Base-by-base conservation (phyloP, 805 yeast genomes). In the Ogataea pini region DNA sequence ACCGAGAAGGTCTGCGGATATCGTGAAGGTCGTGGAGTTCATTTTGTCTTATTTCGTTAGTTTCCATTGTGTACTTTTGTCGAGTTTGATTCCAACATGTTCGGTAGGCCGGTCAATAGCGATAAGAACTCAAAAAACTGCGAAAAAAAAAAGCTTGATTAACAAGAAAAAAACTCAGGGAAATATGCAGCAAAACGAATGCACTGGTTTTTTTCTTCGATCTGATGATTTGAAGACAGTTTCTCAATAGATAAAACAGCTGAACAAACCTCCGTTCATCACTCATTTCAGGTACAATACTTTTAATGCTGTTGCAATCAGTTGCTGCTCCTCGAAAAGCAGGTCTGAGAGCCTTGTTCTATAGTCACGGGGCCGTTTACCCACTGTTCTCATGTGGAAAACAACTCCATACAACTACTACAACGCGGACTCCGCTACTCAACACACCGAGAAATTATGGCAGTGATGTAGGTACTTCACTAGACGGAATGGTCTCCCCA, bases 1-100 rank as follows among this genome's bases (percentile, higher is more conserved):
- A 51, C 16, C 68, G 44, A 6, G 71, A 64, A n/a, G 72, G 72
- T 33, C 65, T 60, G 16, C 25, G 42, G 14, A 20, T 22, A 16
- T 39, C 32, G 10, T 27, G 19, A 16, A 28, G 7, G 33, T 18
- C 18, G 14, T 25, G 20, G 22, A 24, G 36, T 6, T 32, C 36
- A 9, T n/a, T 17, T n/a, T n/a, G n/a, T n/a, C n/a, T n/a, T n/a
- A n/a, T n/a, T n/a, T n/a, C n/a, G n/a, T n/a, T n/a, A n/a, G n/a
- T n/a, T n/a, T n/a, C n/a, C n/a, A n/a, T n/a, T n/a, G n/a, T n/a
- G n/a, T n/a, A n/a, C n/a, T n/a, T n/a, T n/a, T n/a, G n/a, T n/a
- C n/a, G n/a, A n/a, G n/a, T n/a, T n/a, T n/a, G n/a, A n/a, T n/a
- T n/a, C n/a, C n/a, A n/a, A n/a, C n/a, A n/a, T n/a, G n/a, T n/a